Conservation (phyloP, 108 stramenopile genomes). For the Stephanodiscus minutulus region DNA sequence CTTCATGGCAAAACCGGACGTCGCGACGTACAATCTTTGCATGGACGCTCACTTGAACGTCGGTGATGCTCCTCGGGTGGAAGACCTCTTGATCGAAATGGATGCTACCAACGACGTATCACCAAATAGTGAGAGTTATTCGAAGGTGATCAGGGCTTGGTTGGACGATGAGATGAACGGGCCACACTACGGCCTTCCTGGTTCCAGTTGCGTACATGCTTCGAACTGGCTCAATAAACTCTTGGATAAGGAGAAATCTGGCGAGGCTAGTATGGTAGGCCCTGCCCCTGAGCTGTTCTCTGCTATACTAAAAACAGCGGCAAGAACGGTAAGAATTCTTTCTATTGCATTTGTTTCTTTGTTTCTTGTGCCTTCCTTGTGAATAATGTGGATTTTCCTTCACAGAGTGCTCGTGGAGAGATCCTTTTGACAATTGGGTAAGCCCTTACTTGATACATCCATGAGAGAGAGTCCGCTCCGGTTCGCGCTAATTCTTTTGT, state of each 20-base stretch:
- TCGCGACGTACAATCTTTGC: constrained; percentile 65
- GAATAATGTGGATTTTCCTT: background rate
- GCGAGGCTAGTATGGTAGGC: constrained; percentile 27
- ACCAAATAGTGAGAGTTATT: constrained; percentile 73
- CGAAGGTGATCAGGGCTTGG: constrained; percentile 78
- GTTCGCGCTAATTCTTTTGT: constrained; percentile 8
- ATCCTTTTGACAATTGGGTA: constrained; percentile 36
- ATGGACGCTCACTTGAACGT: constrained; percentile 55
- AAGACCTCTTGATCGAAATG: constrained; percentile 70
- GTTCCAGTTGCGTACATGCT: constrained; percentile 52
- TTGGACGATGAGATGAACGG: constrained; percentile 42
- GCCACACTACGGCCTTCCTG: constrained; percentile 34
- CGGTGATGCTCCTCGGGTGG: constrained; percentile 56
- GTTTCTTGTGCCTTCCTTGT: background rate
- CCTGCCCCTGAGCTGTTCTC: constrained; percentile 57
- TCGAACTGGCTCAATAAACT: constrained; percentile 63
- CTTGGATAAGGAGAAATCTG: constrained; percentile 51
- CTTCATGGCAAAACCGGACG: constrained; percentile 42
- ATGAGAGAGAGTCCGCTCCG: background rate
- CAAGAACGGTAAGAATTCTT: constrained; percentile 14
- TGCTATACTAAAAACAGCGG: constrained; percentile 52
- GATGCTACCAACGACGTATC: constrained; percentile 47
- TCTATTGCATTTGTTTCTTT: background rate
- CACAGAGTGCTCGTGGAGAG: constrained; percentile 27
- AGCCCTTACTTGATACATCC: background rate